Evolutionary conservation across 441 rosid species (phyloP).

Genomic region (Croton laevigatus): DNA sequence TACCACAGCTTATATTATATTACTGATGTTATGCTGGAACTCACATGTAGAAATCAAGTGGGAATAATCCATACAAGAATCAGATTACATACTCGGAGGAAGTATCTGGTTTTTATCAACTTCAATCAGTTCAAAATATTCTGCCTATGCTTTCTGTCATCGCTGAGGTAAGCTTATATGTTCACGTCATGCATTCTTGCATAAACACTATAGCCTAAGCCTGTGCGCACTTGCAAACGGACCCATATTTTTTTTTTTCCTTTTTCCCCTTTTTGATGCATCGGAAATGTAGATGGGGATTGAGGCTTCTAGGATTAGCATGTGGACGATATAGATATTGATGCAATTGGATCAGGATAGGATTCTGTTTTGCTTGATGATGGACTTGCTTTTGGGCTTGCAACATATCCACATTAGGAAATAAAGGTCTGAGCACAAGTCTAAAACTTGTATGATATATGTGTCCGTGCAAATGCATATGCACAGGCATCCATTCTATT

Average conservation of each 20-base stretch:
- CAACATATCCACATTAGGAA: not conserved
- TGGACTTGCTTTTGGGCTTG: too few species aligned
- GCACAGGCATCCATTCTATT: not conserved
- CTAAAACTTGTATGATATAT: not conserved
- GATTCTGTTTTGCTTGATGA: not conserved
- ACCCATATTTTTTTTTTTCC: not conserved
- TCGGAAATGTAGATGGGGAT: too few species aligned
- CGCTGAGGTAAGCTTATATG: constrained; percentile 53
- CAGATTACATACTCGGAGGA: constrained; percentile 34
- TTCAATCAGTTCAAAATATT: constrained; percentile 63
- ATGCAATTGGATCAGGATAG: too few species aligned
- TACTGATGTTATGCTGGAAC: not conserved
- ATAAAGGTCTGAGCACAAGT: not conserved
- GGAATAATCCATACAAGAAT: constrained; percentile 26
- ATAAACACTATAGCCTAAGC: not conserved
- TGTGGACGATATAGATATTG: too few species aligned
- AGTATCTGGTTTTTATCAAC: constrained; percentile 38
- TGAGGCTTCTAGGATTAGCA: too few species aligned
- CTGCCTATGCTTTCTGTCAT: constrained; percentile 66
- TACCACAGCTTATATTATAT: constrained; percentile 2
- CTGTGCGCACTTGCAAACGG: not conserved
- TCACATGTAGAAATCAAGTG: constrained; percentile 43
- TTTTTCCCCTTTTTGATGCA: too few species aligned
- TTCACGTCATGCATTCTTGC: not conserved
- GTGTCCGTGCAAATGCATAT: not conserved